Base-by-base conservation (phyloP, 1,284 basidiomycete genomes). In the Malassezia yamatoensis region DNA sequence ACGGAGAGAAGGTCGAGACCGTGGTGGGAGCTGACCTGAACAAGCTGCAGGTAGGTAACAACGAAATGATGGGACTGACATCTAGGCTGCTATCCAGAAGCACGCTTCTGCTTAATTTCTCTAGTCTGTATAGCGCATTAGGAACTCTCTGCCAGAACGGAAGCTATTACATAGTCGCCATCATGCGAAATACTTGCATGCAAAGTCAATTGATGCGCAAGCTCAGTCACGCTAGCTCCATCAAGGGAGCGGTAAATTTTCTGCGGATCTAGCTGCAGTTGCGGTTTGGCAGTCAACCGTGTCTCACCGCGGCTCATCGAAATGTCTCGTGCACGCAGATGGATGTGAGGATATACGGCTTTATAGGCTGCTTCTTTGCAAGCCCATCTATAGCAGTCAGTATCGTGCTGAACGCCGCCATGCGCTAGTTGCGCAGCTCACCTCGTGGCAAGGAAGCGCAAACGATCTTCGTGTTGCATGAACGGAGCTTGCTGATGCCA, bases 291-390 rank as follows among this genome's bases (percentile, higher is more conserved):
- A 52, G 21, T 15, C 62, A 50, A 5, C 51, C 24, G 35, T 6
- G 69, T 66, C 49, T 69, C 60, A 7, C 68, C 67, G 15, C 58
- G 56, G 1, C 51, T 32, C 7, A 51, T 40, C 32, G 67, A 57
- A 9, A 48, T 39, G 24, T 46, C 41, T 20, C 18, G 34, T 38
- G 37, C 39, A 15, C 34, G 12, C 15, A 50, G 42, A 13, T 35
- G 7, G 37, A 80, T 67, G 21, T 65, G 58, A 1, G 86, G 84
- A 65, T 83, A 88, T 53, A 90, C 68, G 0, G 90, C 87, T 74
- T 94, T 93, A 78, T 90, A 91, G 0, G 85, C 83, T 0, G 90
- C 87, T 77, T 93, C 90, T 70, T 94, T 94, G 43, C 83, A 81
- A 10, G 63, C 49, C 71, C 71, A 73, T 20, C 71, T 64, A 21